Evolutionary conservation across 441 rosid species (phyloP).

Genomic region (Populus hybrid): DNA sequence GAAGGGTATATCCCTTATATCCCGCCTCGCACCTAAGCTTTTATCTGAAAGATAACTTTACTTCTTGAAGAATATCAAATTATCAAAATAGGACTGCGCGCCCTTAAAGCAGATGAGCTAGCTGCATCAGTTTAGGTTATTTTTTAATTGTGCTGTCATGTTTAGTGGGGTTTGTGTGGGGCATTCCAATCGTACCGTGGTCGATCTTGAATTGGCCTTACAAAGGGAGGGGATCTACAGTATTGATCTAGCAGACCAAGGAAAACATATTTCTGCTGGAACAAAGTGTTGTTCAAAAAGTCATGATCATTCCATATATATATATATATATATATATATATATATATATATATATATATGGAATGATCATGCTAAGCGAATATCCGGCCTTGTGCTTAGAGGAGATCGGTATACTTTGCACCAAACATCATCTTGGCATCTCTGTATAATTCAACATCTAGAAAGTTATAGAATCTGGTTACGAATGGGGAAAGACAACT

Average conservation of each 20-base stretch:
- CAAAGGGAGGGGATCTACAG: not conserved
- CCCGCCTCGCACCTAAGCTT: conserved; percentile 8
- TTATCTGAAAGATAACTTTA: not conserved
- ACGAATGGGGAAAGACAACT: too few species aligned
- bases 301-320: not conserved
- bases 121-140: not conserved
- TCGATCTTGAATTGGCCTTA: conserved; percentile 3
- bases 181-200: not conserved
- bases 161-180: conserved; percentile 17
- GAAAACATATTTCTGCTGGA: not conserved
- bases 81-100: too few species aligned
- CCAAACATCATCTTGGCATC: not conserved
- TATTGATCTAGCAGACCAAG: not conserved
- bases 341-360: not conserved
- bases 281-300: not conserved
- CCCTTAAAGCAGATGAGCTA: not conserved
- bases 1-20: conserved; percentile 23
- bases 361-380: not conserved
- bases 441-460: not conserved
- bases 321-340: not conserved
- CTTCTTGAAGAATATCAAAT: too few species aligned
- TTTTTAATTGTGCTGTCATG: not conserved
- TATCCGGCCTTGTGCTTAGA: not conserved
- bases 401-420: not conserved
- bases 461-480: not conserved